Base-by-base conservation (phyloP, 257 asterid species). In the Solanum paucissectum region DNA sequence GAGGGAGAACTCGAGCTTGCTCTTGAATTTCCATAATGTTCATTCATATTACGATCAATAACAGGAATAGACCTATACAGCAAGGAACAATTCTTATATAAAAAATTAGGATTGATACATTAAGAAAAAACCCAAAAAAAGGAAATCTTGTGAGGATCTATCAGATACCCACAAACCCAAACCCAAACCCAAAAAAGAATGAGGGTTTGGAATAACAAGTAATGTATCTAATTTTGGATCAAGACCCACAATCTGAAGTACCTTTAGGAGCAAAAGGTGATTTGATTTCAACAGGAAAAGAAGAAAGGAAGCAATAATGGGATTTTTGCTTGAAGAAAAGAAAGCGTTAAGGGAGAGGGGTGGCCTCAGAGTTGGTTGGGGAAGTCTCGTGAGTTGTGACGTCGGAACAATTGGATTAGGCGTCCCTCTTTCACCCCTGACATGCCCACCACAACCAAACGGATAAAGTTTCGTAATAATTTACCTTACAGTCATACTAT, bases 1-100 rank as follows among this genome's bases (percentile, higher is more conserved):
- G 88, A 76, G 33, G 98, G 92, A 77, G 97, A 94, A 88, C 98
- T 95, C 2, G 93, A 87, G 86, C 95, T 91, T 58, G 89, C 91
- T 77, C 88, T 68, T 46, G 92, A 91, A 89, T 91, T 93, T 25
- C 94, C 89, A 87, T 88, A 90, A 14, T 52, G 85, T 85, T 90
- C 93, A 46, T 75, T 87, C 98, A 96, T 94, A 68, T 21, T 81
- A 81, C 85, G 14, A 42, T 27, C 66, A 44, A 79, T 12, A 25
- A 79, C 82, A 73, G 27, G 82, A 37, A 74, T 27, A 44, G 66
- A 86, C 85, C 85, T 46, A 72, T 44, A 32, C 84, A 20, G 42
- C 79, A 77, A 33, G 38, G 25, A 44, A 16, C 38, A 79, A 81
- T 46, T 32, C 68, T 14, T 14, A 40, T 13, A n/a, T 4, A 27